Conservation (phyloP, 805 yeast genomes). For the Suhomyces faveliae region DNA sequence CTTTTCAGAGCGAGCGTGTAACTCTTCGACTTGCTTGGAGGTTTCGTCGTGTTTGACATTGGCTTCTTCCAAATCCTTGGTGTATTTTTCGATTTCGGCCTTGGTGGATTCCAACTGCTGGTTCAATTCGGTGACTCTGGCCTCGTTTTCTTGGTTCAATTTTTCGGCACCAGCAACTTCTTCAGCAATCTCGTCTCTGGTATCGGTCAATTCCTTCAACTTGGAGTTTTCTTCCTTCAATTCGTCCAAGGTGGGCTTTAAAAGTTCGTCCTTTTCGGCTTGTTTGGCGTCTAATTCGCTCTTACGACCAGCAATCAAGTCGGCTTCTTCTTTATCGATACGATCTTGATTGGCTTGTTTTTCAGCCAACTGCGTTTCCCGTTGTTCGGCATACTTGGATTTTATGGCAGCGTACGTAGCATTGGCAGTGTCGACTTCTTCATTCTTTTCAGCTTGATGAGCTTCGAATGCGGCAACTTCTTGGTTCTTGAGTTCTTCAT, state of each 20-base stretch:
- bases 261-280: constrained; percentile 50
- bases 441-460: constrained; percentile 29
- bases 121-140: constrained; percentile 44
- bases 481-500: constrained; percentile 30
- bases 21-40: constrained; percentile 37
- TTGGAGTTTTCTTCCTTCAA: constrained; percentile 49
- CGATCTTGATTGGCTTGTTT: constrained; percentile 47
- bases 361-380: constrained; percentile 44
- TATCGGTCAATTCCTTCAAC: constrained; percentile 49
- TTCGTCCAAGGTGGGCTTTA: constrained; percentile 56
- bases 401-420: constrained; percentile 35
- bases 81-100: constrained; percentile 32
- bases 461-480: constrained; percentile 29
- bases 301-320: constrained; percentile 44
- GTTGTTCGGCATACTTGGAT: constrained; percentile 37
- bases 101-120: constrained; percentile 44
- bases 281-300: constrained; percentile 49
- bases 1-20: constrained; percentile 23
- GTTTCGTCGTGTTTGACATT: constrained; percentile 39
- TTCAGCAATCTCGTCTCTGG: constrained; percentile 45
- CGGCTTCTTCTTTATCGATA: constrained; percentile 44
- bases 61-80: constrained; percentile 31
- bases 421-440: constrained; percentile 28
- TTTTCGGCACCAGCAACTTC: constrained; percentile 45
- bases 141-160: constrained; percentile 44